Percentiles rank a stretch among this genome's conserved stretches.
Conservation (phyloP, 2,329 filamentous ascomycete species). For the Fusarium protoensiforme region DNA sequence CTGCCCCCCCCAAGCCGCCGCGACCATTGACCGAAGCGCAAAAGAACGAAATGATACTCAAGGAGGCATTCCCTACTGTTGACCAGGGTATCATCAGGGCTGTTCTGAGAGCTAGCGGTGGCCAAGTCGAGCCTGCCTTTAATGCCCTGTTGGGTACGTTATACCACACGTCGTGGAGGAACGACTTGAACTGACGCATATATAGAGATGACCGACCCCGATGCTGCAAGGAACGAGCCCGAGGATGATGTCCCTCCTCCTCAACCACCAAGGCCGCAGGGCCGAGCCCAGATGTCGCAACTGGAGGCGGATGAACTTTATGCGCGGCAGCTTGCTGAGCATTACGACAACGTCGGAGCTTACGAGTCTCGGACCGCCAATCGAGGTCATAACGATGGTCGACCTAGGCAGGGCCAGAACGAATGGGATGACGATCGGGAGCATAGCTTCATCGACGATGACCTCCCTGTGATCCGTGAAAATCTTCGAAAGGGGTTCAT, state of each 20-base stretch:
- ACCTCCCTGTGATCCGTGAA: conserved; percentile 91
- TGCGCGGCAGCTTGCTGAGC: conserved; percentile 91
- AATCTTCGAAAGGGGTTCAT: conserved; percentile 94
- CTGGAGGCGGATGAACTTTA: conserved; percentile 91
- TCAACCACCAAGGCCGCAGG: conserved; percentile 81
- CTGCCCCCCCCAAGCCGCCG: conserved; percentile 82
- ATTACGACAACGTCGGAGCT: conserved; percentile 76
- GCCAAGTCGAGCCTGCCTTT: conserved; percentile 92
- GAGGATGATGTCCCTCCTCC: conserved; percentile 72
- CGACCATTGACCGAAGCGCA: conserved; percentile 83
- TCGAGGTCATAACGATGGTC: conserved; percentile 43
- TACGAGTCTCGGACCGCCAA: conserved; percentile 68
- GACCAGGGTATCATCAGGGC: conserved; percentile 86
- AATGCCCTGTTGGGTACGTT: conserved; percentile 84
- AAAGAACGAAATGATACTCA: conserved; percentile 87
- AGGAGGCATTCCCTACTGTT: conserved; percentile 91
- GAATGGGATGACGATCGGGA: conserved; percentile 72
- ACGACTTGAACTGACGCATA: conserved; percentile 17
- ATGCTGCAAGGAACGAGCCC: conserved; percentile 67
- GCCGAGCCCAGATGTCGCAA: conserved; percentile 75
- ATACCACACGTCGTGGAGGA: background rate
- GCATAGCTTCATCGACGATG: conserved; percentile 94
- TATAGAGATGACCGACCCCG: conserved; percentile 82
- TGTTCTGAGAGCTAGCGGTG: conserved; percentile 85
- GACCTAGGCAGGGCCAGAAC: conserved; percentile 51